phyloP scores from a whole-genome alignment of 371 early-diverging fungal species.

The Rhizopus stolonifer region DNA sequence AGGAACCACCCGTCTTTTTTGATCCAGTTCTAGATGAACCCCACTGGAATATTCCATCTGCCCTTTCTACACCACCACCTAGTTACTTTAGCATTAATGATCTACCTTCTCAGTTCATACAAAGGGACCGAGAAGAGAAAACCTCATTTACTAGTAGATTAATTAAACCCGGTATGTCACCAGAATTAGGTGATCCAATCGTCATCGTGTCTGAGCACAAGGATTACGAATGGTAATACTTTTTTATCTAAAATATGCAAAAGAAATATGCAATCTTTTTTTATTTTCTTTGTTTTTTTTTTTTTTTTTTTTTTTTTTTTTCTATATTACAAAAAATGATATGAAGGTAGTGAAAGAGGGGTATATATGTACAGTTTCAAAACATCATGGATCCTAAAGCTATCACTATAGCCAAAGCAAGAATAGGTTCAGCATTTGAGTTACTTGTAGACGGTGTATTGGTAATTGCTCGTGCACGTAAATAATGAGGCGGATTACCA shows the following conservation, averaged over 20 bases:
- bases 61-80: conserved; percentile 29
- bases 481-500: background rate
- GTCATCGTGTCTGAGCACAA: conserved; percentile 19
- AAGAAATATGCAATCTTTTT: no score
- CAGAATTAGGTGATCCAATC: conserved; percentile 23
- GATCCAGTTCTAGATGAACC: conserved; percentile 35
- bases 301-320: no score
- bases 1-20: conserved; percentile 38
- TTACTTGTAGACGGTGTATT: conserved; percentile 4
- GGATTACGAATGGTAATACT: conserved; percentile 26
- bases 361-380: background rate
- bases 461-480: conserved; percentile 2
- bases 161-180: conserved; percentile 24
- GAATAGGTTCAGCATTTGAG: conserved; percentile 13
- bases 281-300: no score
- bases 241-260: background rate
- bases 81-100: conserved; percentile 24
- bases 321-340: background rate
- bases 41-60: conserved; percentile 6
- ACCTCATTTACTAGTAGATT: conserved; percentile 17
- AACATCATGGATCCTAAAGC: conserved; percentile 21
- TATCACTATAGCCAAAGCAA: conserved; percentile 21
- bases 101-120: conserved; percentile 19
- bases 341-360: background rate
- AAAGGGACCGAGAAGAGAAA: conserved; percentile 19